These are phyloP conservation scores for Aspergillus sp. DNA, from an alignment of 2,329 filamentous ascomycete species.

Conservation along the genomic window DNA sequence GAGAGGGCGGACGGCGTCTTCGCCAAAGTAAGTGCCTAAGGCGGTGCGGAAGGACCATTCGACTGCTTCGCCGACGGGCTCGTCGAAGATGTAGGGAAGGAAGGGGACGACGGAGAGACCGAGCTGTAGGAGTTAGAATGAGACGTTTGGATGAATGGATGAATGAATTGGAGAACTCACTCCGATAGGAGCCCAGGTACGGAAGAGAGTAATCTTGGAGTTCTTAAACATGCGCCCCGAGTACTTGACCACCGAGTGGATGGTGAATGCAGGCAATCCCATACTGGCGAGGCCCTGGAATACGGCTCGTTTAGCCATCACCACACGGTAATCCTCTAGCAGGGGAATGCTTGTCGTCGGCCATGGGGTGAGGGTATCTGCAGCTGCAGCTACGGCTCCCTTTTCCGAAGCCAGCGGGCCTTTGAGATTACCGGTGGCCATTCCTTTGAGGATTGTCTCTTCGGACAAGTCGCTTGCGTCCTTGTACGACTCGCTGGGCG, in stretches of 20 bases:
- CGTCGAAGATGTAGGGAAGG: slow-evolving; percentile 78
- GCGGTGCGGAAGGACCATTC: slow-evolving; percentile 85
- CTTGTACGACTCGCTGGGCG: slow-evolving; percentile 51
- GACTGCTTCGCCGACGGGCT: slow-evolving; percentile 86
- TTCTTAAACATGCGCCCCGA: slow-evolving; percentile 81
- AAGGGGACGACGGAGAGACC: slow-evolving; percentile 73
- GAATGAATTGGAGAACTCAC: slow-evolving; percentile 48
- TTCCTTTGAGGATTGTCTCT: slow-evolving; percentile 27
- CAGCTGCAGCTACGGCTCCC: slow-evolving; percentile 3
- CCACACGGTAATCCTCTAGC: slow-evolving; percentile 82
- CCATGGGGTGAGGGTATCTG: slow-evolving; percentile 29
- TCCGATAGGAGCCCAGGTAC: slow-evolving; percentile 89
- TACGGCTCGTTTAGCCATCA: slow-evolving; percentile 84
- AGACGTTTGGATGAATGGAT: background rate
- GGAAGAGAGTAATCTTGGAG: slow-evolving; percentile 66
- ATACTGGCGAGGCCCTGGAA: slow-evolving; percentile 91
- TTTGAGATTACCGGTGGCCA: slow-evolving; percentile 29
- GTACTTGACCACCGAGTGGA: slow-evolving; percentile 88
- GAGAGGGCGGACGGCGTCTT: slow-evolving; percentile 45
- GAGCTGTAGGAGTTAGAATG: slow-evolving; percentile 40
- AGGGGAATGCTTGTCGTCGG: slow-evolving; percentile 55
- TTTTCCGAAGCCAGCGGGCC: slow-evolving; percentile 3
- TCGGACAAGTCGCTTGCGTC: slow-evolving; percentile 30
- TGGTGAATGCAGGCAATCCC: slow-evolving; percentile 89
- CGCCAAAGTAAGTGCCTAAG: slow-evolving; percentile 68